These are phyloP conservation scores for Trametes versicolor DNA, from an alignment of 1,284 basidiomycete species.

Conservation along the genomic window DNA sequence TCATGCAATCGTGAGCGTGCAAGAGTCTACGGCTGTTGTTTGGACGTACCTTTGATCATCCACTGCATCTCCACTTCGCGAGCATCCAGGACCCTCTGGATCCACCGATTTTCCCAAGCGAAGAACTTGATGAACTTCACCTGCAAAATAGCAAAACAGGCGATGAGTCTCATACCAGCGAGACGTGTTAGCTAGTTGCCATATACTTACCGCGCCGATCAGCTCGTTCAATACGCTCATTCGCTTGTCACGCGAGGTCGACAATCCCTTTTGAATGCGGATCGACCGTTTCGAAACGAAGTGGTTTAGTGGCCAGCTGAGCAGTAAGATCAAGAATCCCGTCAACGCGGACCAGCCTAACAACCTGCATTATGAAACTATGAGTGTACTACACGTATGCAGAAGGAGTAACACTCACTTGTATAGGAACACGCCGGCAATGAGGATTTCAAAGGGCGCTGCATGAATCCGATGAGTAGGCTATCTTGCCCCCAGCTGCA, in stretches of 20 bases:
- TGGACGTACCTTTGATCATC: conserved; percentile 69
- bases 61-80: conserved; percentile 72
- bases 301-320: conserved; percentile 82
- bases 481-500: neutral
- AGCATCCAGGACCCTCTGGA: conserved; percentile 64
- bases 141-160: conserved; percentile 38
- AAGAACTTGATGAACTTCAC: conserved; percentile 91
- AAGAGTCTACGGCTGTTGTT: too few relatives aligned
- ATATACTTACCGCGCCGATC: conserved; percentile 64
- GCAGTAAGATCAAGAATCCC: conserved; percentile 79
- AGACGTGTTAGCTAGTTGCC: neutral
- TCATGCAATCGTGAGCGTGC: neutral
- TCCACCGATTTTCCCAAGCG: conserved; percentile 85
- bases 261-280: conserved; percentile 77
- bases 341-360: conserved; percentile 88
- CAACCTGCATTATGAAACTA: conserved; percentile 56
- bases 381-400: conserved; percentile 12
- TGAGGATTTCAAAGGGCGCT: conserved; percentile 84
- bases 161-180: neutral
- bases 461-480: conserved; percentile 8
- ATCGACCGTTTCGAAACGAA: conserved; percentile 68
- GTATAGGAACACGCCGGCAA: conserved; percentile 83
- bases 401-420: conserved; percentile 56
- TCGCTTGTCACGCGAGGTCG: conserved; percentile 82
- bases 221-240: conserved; percentile 91